phyloP scores from a whole-genome alignment of 768 basidiomycete genomes.

The Candolleomyces aberdarensis region DNA sequence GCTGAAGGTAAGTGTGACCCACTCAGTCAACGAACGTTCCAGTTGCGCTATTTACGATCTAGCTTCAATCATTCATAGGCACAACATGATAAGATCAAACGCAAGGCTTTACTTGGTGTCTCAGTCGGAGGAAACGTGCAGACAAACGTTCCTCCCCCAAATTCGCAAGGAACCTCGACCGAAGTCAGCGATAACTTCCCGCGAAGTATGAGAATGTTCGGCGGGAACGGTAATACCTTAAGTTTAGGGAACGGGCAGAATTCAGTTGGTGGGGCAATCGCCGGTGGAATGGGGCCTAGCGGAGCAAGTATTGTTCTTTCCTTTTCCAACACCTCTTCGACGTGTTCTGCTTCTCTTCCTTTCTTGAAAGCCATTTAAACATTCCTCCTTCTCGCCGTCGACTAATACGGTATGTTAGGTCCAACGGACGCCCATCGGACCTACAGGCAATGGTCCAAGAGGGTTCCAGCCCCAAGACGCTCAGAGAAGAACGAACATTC shows the following conservation, averaged over 20 bases:
- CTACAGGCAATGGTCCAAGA: not conserved
- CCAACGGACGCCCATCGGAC: slow-evolving; percentile 65
- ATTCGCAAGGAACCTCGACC: slow-evolving; percentile 13
- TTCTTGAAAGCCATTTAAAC: not conserved
- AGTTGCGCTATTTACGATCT: not conserved
- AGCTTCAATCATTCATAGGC: slow-evolving; percentile 33
- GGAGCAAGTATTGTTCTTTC: not conserved
- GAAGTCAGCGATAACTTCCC: slow-evolving; percentile 35
- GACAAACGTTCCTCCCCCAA: slow-evolving; percentile 16
- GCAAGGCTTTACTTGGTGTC: slow-evolving; percentile 66
- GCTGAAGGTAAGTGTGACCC: slow-evolving; percentile 53
- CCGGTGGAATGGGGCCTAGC: too few relatives aligned
- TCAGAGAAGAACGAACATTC: slow-evolving; percentile 27
- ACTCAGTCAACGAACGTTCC: not conserved
- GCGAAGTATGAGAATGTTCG: not conserved
- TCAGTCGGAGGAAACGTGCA: slow-evolving; percentile 5
- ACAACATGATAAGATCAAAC: slow-evolving; percentile 81
- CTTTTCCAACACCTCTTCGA: not conserved
- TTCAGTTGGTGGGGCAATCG: not conserved
- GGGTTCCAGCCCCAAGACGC: slow-evolving; percentile 2
- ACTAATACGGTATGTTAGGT: slow-evolving; percentile 37
- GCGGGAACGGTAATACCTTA: not conserved
- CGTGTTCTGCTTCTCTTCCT: not conserved
- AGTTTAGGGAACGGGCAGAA: not conserved
- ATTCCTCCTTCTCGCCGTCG: not conserved